phyloP scores from a whole-genome alignment of 1,284 basidiomycete genomes.

The Papiliotrema terrestris region DNA sequence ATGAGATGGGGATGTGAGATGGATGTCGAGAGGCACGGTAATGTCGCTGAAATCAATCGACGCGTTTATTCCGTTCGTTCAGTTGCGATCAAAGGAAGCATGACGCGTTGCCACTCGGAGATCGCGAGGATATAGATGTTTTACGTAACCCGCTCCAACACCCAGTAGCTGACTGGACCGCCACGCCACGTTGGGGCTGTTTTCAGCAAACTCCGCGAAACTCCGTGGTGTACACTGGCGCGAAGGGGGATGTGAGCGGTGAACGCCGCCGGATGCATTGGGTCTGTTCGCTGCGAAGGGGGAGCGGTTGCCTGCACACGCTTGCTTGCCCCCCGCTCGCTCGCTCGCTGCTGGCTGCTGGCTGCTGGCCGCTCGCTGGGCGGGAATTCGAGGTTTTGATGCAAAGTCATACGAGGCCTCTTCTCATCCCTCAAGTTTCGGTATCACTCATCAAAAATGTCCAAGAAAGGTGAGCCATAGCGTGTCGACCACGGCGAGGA shows the following conservation, averaged over 20 bases:
- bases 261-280: too few species aligned
- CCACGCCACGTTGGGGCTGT: not conserved
- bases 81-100: too few species aligned
- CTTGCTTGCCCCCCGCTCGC: not conserved
- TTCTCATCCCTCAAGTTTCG: slow-evolving; percentile 11
- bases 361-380: too few species aligned
- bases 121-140: not conserved
- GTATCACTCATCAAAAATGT: slow-evolving; percentile 23
- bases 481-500: not conserved
- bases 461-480: slow-evolving; percentile 36
- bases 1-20: too few species aligned
- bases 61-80: too few species aligned
- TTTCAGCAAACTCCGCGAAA: slow-evolving; percentile 3
- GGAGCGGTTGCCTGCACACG: too few species aligned
- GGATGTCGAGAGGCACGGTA: not conserved
- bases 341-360: not conserved
- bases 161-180: not conserved
- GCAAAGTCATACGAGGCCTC: not conserved
- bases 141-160: not conserved
- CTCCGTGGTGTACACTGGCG: not conserved
- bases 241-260: too few species aligned
- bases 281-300: too few species aligned
- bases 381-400: not conserved
- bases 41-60: too few species aligned
- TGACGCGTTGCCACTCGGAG: too few species aligned